Conservation (phyloP, 2,329 filamentous ascomycete genomes). For the Hypoxylon sp. region DNA sequence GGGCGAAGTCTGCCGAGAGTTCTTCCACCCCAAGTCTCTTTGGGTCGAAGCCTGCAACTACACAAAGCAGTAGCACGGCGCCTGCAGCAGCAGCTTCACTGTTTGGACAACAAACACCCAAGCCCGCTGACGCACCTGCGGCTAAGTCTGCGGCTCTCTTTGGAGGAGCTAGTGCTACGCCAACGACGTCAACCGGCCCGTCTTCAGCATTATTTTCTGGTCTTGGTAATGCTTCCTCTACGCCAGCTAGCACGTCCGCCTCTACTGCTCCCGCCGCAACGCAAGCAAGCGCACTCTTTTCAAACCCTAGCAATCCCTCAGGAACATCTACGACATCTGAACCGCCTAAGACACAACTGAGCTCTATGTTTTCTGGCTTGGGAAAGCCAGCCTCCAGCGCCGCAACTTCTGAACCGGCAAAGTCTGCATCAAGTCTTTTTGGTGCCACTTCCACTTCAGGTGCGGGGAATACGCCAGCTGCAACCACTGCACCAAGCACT, state of each 20-base stretch:
- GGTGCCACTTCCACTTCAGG: slow-evolving; percentile 48
- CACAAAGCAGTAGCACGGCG: slow-evolving; percentile 33
- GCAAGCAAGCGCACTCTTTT: slow-evolving; percentile 45
- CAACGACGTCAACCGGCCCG: slow-evolving; percentile 43
- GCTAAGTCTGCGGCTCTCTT: slow-evolving; percentile 48
- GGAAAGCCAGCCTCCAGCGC: slow-evolving; percentile 44
- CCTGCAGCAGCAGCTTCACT: slow-evolving; percentile 37
- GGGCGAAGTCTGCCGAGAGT: slow-evolving; percentile 49
- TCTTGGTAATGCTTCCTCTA: slow-evolving; percentile 36
- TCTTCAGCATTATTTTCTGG: slow-evolving; percentile 46
- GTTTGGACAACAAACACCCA: slow-evolving; percentile 46
- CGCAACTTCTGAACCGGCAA: slow-evolving; percentile 51
- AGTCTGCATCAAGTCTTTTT: slow-evolving; percentile 51
- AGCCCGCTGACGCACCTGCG: slow-evolving; percentile 48
- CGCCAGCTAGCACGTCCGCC: slow-evolving; percentile 37
- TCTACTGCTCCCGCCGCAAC: slow-evolving; percentile 43
- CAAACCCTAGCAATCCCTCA: slow-evolving; percentile 43
- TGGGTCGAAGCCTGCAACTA: slow-evolving; percentile 45
- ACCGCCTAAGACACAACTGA: slow-evolving; percentile 50
- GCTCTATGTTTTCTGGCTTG: slow-evolving; percentile 50
- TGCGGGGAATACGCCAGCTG: slow-evolving; percentile 43
- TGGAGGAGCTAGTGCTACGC: slow-evolving; percentile 37
- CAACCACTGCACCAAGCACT: slow-evolving; percentile 46
- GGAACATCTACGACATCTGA: slow-evolving; percentile 49
- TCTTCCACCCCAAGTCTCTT: slow-evolving; percentile 46